Evolutionary conservation across 73 alveolate species (phyloP).

Genomic region (Stentor roeselii): DNA sequence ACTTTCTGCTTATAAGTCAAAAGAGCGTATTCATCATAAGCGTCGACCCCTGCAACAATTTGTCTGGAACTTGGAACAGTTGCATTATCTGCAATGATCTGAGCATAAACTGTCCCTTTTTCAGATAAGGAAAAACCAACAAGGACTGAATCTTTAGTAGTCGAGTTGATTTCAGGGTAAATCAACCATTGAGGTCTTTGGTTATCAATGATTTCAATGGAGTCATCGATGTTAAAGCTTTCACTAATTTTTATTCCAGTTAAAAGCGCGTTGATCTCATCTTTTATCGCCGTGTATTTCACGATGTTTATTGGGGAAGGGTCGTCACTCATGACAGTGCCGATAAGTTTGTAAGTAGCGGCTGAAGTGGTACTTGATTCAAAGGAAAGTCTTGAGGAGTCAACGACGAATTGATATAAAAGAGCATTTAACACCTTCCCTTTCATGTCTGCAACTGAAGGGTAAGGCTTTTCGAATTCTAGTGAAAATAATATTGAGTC

Average conservation of each 20-base stretch:
- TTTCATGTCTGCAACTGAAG: neutral
- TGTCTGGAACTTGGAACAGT: slow-evolving; percentile 4
- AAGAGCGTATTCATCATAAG: neutral
- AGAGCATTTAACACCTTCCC: neutral
- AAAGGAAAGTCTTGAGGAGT: neutral
- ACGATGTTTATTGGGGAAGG: neutral
- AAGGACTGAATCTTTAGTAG: neutral
- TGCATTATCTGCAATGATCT: neutral
- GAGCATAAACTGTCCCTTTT: neutral
- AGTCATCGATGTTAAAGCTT: neutral
- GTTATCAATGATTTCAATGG: neutral
- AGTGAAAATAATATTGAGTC: neutral
- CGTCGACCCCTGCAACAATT: neutral
- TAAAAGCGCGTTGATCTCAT: neutral
- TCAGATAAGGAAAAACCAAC: neutral
- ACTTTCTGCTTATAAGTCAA: neutral
- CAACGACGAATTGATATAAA: neutral
- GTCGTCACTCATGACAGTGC: neutral
- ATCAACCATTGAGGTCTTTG: neutral
- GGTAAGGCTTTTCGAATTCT: neutral
- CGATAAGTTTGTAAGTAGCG: neutral
- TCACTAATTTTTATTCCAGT: neutral
- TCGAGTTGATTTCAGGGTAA: neutral
- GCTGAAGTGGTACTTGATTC: neutral
- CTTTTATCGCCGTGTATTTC: neutral